Evolutionary conservation across 2,329 filamentous ascomycete genomes (phyloP), one percentile per base, ranked within the genome.

Genomic region (Neospermospora avenae): DNA sequence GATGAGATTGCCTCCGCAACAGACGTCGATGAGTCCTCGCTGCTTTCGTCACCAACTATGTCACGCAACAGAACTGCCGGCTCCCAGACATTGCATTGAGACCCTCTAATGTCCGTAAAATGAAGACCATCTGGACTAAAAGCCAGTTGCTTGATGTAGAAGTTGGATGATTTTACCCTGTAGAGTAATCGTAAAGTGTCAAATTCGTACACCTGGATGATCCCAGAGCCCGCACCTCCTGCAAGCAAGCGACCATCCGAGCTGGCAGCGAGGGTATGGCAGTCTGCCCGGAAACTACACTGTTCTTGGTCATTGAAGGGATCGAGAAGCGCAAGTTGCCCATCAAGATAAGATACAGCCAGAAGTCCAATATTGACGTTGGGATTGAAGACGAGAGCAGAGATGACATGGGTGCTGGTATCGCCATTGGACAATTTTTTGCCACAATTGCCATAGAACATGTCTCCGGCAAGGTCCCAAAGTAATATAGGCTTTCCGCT

Each of bases 81-180:
- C 57, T 76, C 71, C 75, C 75, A 77, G 46, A 77, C 69, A 44
- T 69, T 73, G 63, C 73, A 76, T 56, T 74, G 71, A 1, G 68
- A 59, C 3, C 70, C 71, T 60, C 74, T 63, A 24, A 76, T 70
- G 57, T 77, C 75, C 4, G 67, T 63, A 57, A 77, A 66, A n/a
- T 63, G 72, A 14, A 71, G 64, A 55, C 69, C 65, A 56, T 77
- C 73, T 41, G 55, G 62, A 34, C 65, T 64, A 45, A 75, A 76
- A n/a, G 63, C 60, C 3, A 76, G 62, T 28, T 71, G 63, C 51
- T 70, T 72, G 60, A 75, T 72, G 46, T 65, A 66, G n/a, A 62
- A 65, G 28, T 67, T 62, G 20, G 58, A 59, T 3, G 69, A 68
- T 41, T 65, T 68, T 48, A 73, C 64, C 18, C 63, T 55, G 54